Base-by-base conservation (phyloP, 129 eudicot genomes). In the Kitagawia praeruptora region DNA sequence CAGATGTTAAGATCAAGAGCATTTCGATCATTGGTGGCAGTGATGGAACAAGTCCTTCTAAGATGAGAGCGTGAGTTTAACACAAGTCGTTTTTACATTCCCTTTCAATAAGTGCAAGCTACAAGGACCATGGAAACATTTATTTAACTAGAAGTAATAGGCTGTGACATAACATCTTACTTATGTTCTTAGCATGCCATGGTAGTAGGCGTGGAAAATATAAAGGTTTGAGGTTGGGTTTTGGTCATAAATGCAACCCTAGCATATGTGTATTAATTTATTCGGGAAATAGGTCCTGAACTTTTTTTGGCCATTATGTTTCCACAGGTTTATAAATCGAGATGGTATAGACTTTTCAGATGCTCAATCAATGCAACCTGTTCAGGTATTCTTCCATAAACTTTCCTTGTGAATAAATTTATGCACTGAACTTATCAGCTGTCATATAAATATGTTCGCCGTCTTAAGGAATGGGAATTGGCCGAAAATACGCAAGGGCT, bases 291-390 rank as follows among this genome's bases (percentile, higher is more conserved):
- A 45, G 16, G 10, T n/a, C 13, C 0, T 25, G 34, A 25, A 14
- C 40, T 4, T 5, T 46, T 13, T 76, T 76, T 31, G 66, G 66
- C 4, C 8, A 38, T 21, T 45, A 56, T 8, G 15, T 8, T 61
- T 63, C 13, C 34, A 41, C 82, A 95, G 98, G 85, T 92, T 95
- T 77, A 90, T 90, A 80, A 95, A 95, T 70, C 92, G 99, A 25
- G 99, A 95, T 71, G 99, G 99, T 49, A 95, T 95, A 51, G 97
- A 95, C 85, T 95, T 95, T 82, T 95, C 99, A 83, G 99, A 95
- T 84, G 99, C 99, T 82, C 97, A 95, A 80, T 85, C 88, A 78
- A 95, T 95, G 99, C 97, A 92, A 79, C 85, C 97, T 67, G 80
- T 95, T 84, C 99, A 95, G 98, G 98, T 94, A 77, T 77, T 77